These are phyloP conservation scores for Erucastrum elatum DNA, from an alignment of 345 rosid genomes.

Conservation along the genomic window DNA sequence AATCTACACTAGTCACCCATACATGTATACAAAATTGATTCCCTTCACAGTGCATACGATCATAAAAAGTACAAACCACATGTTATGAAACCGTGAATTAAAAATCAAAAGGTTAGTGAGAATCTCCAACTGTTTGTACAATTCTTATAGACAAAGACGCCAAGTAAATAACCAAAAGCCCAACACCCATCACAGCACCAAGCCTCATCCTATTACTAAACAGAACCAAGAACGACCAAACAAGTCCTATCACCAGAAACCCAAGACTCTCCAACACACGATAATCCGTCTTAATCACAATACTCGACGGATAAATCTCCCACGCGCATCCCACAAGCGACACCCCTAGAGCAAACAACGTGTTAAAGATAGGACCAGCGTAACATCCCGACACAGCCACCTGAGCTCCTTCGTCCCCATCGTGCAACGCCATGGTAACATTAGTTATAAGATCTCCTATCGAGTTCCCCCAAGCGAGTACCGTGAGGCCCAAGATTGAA, in stretches of 20 bases:
- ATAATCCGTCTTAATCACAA: slow-evolving; percentile 57
- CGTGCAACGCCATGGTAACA: slow-evolving; percentile 72
- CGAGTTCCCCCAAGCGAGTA: slow-evolving; percentile 96
- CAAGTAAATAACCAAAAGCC: slow-evolving; percentile 70
- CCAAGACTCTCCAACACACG: slow-evolving; percentile 69
- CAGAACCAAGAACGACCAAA: slow-evolving; percentile 81
- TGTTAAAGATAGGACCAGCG: slow-evolving; percentile 91
- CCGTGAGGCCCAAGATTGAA: slow-evolving; percentile 79
- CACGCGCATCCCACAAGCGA: slow-evolving; percentile 69
- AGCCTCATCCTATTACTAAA: slow-evolving; percentile 71
- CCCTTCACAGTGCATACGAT: not conserved
- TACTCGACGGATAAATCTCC: slow-evolving; percentile 55
- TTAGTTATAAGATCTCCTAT: slow-evolving; percentile 83
- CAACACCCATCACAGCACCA: slow-evolving; percentile 63
- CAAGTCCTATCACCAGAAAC: slow-evolving; percentile 64
- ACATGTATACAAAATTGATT: slow-evolving; percentile 6
- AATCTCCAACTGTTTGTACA: slow-evolving; percentile 37
- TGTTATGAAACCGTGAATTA: not conserved
- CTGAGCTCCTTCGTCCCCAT: slow-evolving; percentile 77
- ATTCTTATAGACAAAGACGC: slow-evolving; percentile 68
- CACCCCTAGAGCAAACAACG: slow-evolving; percentile 71
- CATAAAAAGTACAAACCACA: slow-evolving; percentile 2
- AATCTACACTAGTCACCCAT: slow-evolving; percentile 7
- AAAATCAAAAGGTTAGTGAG: slow-evolving; percentile 38
- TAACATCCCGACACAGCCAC: slow-evolving; percentile 89